A percentile compares a stretch with the other conserved stretches of the same genome.
These are phyloP conservation scores for Clavispora carvajalis DNA, from an alignment of 805 yeast genomes.

Conservation along the genomic window DNA sequence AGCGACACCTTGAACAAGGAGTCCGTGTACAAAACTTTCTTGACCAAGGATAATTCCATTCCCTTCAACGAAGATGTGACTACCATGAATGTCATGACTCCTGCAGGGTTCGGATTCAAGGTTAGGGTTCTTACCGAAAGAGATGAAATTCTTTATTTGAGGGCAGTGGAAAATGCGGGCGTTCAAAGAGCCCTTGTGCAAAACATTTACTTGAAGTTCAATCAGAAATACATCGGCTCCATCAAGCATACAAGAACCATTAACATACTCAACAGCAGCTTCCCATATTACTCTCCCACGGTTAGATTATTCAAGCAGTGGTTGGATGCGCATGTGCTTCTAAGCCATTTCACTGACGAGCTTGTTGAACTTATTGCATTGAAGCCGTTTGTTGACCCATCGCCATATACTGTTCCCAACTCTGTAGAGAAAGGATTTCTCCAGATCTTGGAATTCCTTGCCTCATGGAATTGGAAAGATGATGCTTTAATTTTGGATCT, in stretches of 20 bases:
- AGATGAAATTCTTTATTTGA: slow-evolving; percentile 67
- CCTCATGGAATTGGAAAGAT: slow-evolving; percentile 93
- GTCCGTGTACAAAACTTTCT: slow-evolving; percentile 50
- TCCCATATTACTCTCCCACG: slow-evolving; percentile 69
- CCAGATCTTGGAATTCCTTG: slow-evolving; percentile 62
- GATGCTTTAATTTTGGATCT: slow-evolving; percentile 78
- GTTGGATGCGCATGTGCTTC: slow-evolving; percentile 77
- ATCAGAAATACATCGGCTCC: slow-evolving; percentile 58
- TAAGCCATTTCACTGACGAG: slow-evolving; percentile 71
- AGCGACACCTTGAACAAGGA: slow-evolving; percentile 43
- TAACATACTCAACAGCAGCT: slow-evolving; percentile 63
- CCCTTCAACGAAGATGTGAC: slow-evolving; percentile 61
- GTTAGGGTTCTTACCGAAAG: slow-evolving; percentile 75
- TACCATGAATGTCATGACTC: slow-evolving; percentile 63
- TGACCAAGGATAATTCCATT: slow-evolving; percentile 61
- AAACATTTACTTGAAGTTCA: slow-evolving; percentile 58
- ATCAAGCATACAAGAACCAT: slow-evolving; percentile 80
- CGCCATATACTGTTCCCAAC: slow-evolving; percentile 79
- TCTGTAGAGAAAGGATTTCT: slow-evolving; percentile 78
- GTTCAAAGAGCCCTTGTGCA: slow-evolving; percentile 59
- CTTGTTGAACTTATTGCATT: slow-evolving; percentile 76
- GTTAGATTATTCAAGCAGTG: slow-evolving; percentile 84
- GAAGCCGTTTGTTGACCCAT: slow-evolving; percentile 79
- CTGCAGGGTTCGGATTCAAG: slow-evolving; percentile 86
- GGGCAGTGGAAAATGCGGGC: slow-evolving; percentile 64